Evolutionary conservation across 495 filamentous ascomycete species (phyloP), one percentile per base, ranked within the genome.

Genomic region (Parathielavia appendiculata): DNA sequence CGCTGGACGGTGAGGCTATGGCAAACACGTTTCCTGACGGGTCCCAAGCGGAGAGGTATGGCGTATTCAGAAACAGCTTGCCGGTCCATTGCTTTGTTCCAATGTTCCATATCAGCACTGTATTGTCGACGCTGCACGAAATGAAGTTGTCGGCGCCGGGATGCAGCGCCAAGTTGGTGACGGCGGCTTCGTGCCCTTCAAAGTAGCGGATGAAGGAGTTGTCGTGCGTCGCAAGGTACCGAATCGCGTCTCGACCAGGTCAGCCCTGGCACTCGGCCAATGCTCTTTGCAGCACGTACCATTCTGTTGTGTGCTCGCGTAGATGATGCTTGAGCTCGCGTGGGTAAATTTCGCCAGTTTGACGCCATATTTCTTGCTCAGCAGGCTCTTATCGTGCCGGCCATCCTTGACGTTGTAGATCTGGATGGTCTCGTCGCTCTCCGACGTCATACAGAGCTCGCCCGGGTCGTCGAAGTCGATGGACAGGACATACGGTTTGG

Each of bases 161-260:
- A 52, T 83, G 84, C 59, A 91, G 73, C 10, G 87, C 77, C 13
- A 99, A 77, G 54, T 76, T 86, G 22, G 92, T 97, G 13, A 99
- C 93, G 22, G 86, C 74, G 19, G 80, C 85, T 26, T 86, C 86
- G 73, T 97, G 93, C 45, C 91, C 93, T 26, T 85, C 83, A 67
- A 97, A 97, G 73, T 99, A 99, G 51, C 95, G 87, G 57, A 97
- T 83, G 67, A 92, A 99, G 32, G 83, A 84, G 73, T 96, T 96
- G 64, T 97, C 92, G 69, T 97, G 95, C 7, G 92, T 89, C 10
- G 90, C 89, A 40, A 99, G 84, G 70, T 96, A 89, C 57, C 93
- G 83, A 40, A 99, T 86, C 1, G 88, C 88, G 70, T 97, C 86
- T 87, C 45, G 11, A 13, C 10, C 17, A 12, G 17, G 43, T 59